These are phyloP conservation scores for Penicillium robsamsonii DNA, from an alignment of 495 filamentous ascomycete genomes.

Conservation along the genomic window DNA sequence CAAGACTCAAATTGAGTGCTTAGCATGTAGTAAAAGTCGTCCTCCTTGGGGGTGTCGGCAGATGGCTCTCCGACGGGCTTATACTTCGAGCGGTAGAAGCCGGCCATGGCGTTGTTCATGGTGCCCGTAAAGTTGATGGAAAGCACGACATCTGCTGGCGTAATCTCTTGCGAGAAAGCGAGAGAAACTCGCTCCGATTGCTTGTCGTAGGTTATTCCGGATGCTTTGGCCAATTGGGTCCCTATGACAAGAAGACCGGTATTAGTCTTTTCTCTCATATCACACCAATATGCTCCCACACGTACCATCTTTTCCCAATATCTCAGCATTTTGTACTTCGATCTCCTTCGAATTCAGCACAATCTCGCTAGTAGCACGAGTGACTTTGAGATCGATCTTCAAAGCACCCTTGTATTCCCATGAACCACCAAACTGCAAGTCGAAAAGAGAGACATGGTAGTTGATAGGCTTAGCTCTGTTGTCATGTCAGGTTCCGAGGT, in stretches of 20 bases:
- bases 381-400: slow-evolving; percentile 59
- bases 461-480: slow-evolving; percentile 74
- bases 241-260: slow-evolving; percentile 21
- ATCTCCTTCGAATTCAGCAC: slow-evolving; percentile 64
- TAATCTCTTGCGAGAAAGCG: slow-evolving; percentile 63
- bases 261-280: slow-evolving; percentile 10
- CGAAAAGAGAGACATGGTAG: slow-evolving; percentile 78
- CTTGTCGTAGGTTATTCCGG: slow-evolving; percentile 71
- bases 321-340: slow-evolving; percentile 37
- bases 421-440: slow-evolving; percentile 65
- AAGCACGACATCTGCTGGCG: slow-evolving; percentile 59
- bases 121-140: slow-evolving; percentile 76
- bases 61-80: slow-evolving; percentile 70
- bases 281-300: neutral
- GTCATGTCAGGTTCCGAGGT: neutral
- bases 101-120: slow-evolving; percentile 93
- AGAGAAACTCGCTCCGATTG: slow-evolving; percentile 76
- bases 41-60: slow-evolving; percentile 71
- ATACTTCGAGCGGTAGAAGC: slow-evolving; percentile 95
- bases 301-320: slow-evolving; percentile 36
- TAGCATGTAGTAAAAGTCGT: slow-evolving; percentile 85
- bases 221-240: slow-evolving; percentile 51
- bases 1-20: slow-evolving; percentile 97
- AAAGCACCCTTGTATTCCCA: slow-evolving; percentile 86
- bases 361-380: slow-evolving; percentile 63